Base-by-base conservation (phyloP, 345 rosid genomes). In the Eucalyptus polybractea region DNA sequence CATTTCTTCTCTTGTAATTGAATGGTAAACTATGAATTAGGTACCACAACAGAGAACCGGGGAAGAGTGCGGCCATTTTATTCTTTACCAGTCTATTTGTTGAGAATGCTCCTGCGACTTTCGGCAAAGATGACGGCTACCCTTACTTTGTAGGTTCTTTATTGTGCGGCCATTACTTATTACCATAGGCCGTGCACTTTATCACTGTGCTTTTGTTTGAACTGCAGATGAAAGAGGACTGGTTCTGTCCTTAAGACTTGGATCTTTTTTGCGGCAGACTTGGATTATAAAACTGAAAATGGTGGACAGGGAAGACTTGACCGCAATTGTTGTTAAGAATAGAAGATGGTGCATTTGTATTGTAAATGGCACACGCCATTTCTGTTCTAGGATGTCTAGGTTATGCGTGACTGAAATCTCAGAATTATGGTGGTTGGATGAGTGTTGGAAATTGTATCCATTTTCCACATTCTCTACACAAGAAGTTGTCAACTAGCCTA, bases 1-100 rank as follows among this genome's bases (percentile, higher is more conserved):
- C 87, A 27, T 29, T 86, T 86, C 49, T 49, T 54, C 40, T 31
- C 60, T 50, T 10, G 33, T 33, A 50, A 50, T 22, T 16, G 42
- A 50, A 27, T 49, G 47, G 42, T 21, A 67, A 88, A 45, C 51
- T 29, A 33, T 69, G 86, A 40, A 50, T 65, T 67, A 93, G 95
- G 95, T 92, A 51, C 93, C 95, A 54, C 93, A 93, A 47, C 93
- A 92, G 86, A 92, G 90, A 87, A 86, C 91, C 45, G 91, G 65
- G 47, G 90, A 88, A 51, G 93, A 92, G 45, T 92, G 95, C 67
- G 95, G 95, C 27, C 86, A 85, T 50, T 93, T 72, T 53, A 53
- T 53, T 53, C 56, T 93, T 29, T 92, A 90, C 90, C 17, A 89
- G 89, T 49, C 89, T 90, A 19, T 93, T 93, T 90, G 88, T 93